Evolutionary conservation across 495 filamentous ascomycete species (phyloP), one percentile per base, ranked within the genome.

Genomic region (Acidomyces sp.): DNA sequence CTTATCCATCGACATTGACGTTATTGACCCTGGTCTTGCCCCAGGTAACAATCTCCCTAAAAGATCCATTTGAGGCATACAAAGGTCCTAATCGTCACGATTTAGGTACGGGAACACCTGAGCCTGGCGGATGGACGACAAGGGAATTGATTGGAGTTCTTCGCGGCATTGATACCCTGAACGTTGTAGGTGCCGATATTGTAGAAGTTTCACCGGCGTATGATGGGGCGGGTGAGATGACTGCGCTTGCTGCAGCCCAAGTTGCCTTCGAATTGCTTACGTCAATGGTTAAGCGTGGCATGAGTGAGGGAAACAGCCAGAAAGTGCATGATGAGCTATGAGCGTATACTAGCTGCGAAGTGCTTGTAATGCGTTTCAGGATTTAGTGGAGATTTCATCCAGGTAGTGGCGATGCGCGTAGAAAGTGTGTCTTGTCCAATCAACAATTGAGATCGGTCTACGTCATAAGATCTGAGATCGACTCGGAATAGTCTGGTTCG

Each of bases 181-280:
- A 67, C 34, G 57, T 73, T 0, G 53, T 73, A 13, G 68, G 66
- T 3, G 69, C 64, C 1, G 69, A 73, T 55, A 61, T 70, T 17
- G 69, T 73, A 2, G 68, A 73, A 43, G 68, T 73, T 3, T 56
- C 62, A 16, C 69, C 68, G 3, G 61, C 62, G n/a, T 73, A 71
- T 45, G 69, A 72, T 53, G 58, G 58, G n/a, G 41, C 29, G 0
- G 63, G 53, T 0, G 69, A 71, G 50, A 56, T 55, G 20, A 71
- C 68, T 0, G 62, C 62, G 6, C 28, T 69, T 32, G 66, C 66
- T 3, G 69, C 62, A 6, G 68, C 66, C n/a, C 64, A 70, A 48
- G 52, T 71, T 18, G 64, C 54, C 2, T 63, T 63, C 41, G 55
- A 64, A 49, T 41, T 64, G 6, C 45, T 65, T 39, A 65, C 55